Evolutionary conservation across 2,329 filamentous ascomycete species (phyloP), one percentile per base, ranked within the genome.

Genomic region (Pestalotiopsis sp.): DNA sequence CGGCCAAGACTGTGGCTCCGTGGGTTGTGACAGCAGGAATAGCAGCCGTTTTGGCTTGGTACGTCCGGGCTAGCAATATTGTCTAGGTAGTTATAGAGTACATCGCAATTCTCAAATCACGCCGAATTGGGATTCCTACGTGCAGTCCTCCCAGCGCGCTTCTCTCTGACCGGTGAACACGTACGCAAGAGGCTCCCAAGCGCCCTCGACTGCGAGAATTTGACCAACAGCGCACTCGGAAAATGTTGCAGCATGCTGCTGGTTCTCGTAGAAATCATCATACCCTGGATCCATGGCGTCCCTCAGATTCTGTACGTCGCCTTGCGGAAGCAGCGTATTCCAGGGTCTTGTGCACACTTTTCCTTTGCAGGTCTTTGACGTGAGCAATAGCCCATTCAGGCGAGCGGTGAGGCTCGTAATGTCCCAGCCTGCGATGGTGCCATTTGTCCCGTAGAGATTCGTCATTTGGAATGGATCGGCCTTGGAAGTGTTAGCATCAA

Each of bases 291-390:
- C 66, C 67, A 90, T 76, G 0, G 88, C 88, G 65, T 88, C 85
- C 0, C 75, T 73, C 2, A 91, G 76, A 26, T 75, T 86, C 26
- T 75, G 74, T 0, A 90, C 88, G 35, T 82, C 74, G 0, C 85
- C 85, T 1, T 76, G 77, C 0, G 88, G 87, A 70, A 90, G 87
- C 2, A 91, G 77, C 2, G 81, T 80, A 17, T 78, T 78, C 89
- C 89, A 91, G 0, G 89, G 89, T 26, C 83, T 76, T 2, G 82
- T 78, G 71, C 88, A 91, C 0, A 81, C 80, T 9, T 78, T 71
- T 7, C 82, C 85, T 72, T 85, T 85, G 76, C 89, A 91, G 4
- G 85, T 86, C 77, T 91, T 91, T 20, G 89, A 79, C 1, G 89
- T 86, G 69, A 91, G 78, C 61, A 90, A 79, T 1, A 60, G 30